Base-by-base conservation (phyloP, 83 land plant species). In the Diphasiastrum complanatum region DNA sequence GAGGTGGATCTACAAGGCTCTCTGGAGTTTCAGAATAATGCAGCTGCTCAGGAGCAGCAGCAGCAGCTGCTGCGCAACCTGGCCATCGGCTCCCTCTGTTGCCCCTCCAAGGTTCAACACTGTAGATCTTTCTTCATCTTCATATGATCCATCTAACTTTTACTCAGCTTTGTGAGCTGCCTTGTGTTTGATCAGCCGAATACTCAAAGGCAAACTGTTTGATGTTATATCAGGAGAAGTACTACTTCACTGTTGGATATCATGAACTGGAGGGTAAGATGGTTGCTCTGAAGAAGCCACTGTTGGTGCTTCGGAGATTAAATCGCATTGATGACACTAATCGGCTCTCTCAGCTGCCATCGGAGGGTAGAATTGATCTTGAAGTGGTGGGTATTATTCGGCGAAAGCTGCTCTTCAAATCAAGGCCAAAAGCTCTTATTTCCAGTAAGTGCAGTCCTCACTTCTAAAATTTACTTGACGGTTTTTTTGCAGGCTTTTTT, bases 391-490 rank as follows among this genome's bases (percentile, higher is more conserved):
- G 97, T 33, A 68, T 91, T 35, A 78, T 87, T 40, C 75, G 86
- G 5, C 90, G 87, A 2, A 73, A 67, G 64, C 76, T 91, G 51
- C 77, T 91, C 60, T 91, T 91, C 81, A 87, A 87, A 68, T 78
- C 70, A 61, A 72, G 97, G 51, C 97, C 97, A 0, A 87, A 82
- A 47, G 95, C 97, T 20, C 78, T 91, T 27, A 87, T 91, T 45
- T 79, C 97, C 25, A 83, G 97, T 90, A n/a, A n/a, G n/a, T n/a
- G n/a, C n/a, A n/a, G n/a, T n/a, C n/a, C n/a, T n/a, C n/a, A n/a
- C n/a, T n/a, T n/a, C n/a, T n/a, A n/a, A n/a, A n/a, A n/a, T n/a
- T n/a, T n/a, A n/a, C n/a, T n/a, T n/a, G n/a, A n/a, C n/a, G n/a
- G n/a, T n/a, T n/a, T n/a, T n/a, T n/a, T n/a, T n/a, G n/a, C n/a